Conservation (phyloP, 2,329 filamentous ascomycete species). For the Ophiostoma perfectum region DNA sequence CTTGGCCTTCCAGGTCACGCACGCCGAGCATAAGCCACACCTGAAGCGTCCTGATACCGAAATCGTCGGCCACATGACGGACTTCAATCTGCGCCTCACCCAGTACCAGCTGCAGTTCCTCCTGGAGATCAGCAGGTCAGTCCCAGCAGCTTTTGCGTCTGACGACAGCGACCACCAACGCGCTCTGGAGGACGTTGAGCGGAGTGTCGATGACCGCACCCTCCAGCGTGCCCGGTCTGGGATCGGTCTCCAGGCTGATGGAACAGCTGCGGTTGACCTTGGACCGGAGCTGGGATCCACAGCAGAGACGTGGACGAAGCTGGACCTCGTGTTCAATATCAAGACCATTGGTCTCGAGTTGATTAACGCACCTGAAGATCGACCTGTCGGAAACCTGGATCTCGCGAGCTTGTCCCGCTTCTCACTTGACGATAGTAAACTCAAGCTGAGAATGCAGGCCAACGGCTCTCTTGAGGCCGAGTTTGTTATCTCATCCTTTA, state of each 20-base stretch:
- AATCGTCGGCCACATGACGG: constrained; percentile 85
- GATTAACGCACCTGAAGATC: constrained; percentile 67
- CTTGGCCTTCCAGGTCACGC: constrained; percentile 84
- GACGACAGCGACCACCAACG: constrained; percentile 58
- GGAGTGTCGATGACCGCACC: constrained; percentile 61
- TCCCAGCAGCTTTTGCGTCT: constrained; percentile 74
- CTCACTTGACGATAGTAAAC: constrained; percentile 83
- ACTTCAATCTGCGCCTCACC: constrained; percentile 83
- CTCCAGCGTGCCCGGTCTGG: constrained; percentile 45
- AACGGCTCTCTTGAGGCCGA: constrained; percentile 91
- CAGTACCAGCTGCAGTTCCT: constrained; percentile 88
- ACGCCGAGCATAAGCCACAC: constrained; percentile 76
- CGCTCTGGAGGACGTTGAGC: constrained; percentile 61
- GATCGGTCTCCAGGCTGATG: constrained; percentile 26
- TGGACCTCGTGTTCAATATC: constrained; percentile 87
- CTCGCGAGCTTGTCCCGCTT: constrained; percentile 85
- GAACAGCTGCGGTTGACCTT: constrained; percentile 41
- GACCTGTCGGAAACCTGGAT: constrained; percentile 72
- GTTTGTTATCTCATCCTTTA: constrained; percentile 87
- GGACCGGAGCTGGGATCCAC: constrained; percentile 65
- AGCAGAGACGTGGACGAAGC: constrained; percentile 77
- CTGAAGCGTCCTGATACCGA: constrained; percentile 82
- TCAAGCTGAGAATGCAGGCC: constrained; percentile 89
- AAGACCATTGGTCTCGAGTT: constrained; percentile 84
- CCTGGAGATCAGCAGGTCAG: constrained; percentile 77